Evolutionary conservation across 2,329 filamentous ascomycete species (phyloP).

Genomic region (Bertia moriformis): DNA sequence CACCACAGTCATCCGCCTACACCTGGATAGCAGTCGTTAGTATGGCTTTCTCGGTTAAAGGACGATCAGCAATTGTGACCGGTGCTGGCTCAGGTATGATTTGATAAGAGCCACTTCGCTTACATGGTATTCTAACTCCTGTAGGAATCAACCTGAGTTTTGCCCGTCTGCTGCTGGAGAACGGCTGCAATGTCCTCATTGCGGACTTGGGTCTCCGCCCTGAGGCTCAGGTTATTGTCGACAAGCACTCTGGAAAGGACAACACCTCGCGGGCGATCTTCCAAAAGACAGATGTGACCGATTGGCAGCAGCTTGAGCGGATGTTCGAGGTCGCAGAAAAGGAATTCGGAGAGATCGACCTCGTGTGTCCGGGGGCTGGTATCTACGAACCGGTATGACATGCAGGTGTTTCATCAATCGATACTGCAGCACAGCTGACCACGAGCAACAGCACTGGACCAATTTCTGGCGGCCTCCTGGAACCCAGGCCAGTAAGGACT

Average conservation of each 20-base stretch:
- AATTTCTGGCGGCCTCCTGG: constrained; percentile 5
- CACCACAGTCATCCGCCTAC: no score
- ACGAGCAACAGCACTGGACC: constrained; percentile 2
- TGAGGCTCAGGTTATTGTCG: constrained; percentile 16
- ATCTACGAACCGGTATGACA: constrained; percentile 23
- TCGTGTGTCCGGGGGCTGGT: constrained; percentile 31
- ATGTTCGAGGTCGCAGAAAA: constrained; percentile 14
- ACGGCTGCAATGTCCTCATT: constrained; percentile 28
- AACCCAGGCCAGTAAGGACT: neutral
- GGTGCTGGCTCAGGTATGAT: constrained; percentile 15
- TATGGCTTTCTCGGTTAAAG: constrained; percentile 5
- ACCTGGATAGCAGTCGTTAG: no score
- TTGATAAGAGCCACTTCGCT: neutral
- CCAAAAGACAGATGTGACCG: constrained; percentile 23
- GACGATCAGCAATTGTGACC: constrained; percentile 29
- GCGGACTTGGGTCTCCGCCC: constrained; percentile 28
- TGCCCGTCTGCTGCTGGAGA: constrained; percentile 23
- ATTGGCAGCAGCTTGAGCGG: constrained; percentile 15
- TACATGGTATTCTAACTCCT: constrained; percentile 8
- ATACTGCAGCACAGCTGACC: no score
- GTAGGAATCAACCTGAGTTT: constrained; percentile 30
- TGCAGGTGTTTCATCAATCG: no score
- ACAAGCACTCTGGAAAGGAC: constrained; percentile 20
- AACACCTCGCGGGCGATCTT: constrained; percentile 17
- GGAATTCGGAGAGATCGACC: constrained; percentile 20